Evolutionary conservation across 345 rosid species (phyloP).

Genomic region (Crucihimalaya himalaica): DNA sequence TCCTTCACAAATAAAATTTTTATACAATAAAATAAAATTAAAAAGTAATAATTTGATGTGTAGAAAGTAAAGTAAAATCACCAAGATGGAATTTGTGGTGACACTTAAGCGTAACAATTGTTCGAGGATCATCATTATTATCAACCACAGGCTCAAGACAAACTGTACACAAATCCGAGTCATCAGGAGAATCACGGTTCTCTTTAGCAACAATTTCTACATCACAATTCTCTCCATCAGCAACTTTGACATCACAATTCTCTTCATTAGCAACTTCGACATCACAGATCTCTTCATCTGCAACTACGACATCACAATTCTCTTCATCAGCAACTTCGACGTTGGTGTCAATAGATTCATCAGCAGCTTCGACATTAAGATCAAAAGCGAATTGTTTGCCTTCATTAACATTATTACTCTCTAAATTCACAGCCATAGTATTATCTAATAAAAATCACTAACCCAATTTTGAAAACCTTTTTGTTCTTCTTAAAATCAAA

Average conservation of each 20-base stretch:
- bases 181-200: not conserved
- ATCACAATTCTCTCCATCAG: not conserved
- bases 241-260: not conserved
- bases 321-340: not conserved
- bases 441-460: not conserved
- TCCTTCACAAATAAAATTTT: not conserved
- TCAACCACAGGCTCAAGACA: not conserved
- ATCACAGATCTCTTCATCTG: no score
- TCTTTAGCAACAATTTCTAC: not conserved
- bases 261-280: no score
- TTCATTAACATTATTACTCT: not conserved
- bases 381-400: not conserved
- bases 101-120: constrained; percentile 11
- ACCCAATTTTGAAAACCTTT: not conserved
- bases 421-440: not conserved
- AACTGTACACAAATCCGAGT: not conserved
- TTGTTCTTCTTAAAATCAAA: no score
- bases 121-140: not conserved
- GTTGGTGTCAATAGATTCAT: not conserved
- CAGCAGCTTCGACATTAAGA: not conserved
- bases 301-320: not conserved
- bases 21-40: not conserved
- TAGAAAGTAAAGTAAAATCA: not conserved
- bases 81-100: not conserved
- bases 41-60: not conserved